Evolutionary conservation across 305 asterid species (phyloP).

Genomic region (Vinca major): DNA sequence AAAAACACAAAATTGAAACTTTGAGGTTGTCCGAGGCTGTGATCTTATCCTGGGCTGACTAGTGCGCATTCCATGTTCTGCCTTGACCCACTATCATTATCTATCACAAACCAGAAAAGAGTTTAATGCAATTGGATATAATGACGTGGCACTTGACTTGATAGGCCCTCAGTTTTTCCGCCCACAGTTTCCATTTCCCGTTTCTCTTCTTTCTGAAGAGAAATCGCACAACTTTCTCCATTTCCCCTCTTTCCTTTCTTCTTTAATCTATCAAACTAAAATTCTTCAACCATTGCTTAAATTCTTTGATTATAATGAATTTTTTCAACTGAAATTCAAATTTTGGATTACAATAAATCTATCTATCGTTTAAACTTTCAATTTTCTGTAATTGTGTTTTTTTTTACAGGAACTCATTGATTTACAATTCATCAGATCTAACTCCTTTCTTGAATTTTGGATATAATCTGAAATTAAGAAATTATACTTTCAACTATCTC

Average conservation of each 20-base stretch:
- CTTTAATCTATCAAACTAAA: neutral
- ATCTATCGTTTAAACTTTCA: neutral
- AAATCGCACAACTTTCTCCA: neutral
- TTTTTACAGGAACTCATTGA: neutral
- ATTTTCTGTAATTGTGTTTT: neutral
- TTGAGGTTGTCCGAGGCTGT: too few relatives aligned
- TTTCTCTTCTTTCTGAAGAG: neutral
- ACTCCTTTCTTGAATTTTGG: neutral
- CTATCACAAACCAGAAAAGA: too few relatives aligned
- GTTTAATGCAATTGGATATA: constrained; percentile 7
- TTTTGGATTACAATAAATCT: neutral
- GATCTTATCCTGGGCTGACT: too few relatives aligned
- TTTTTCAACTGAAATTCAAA: too few relatives aligned
- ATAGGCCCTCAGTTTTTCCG: constrained; percentile 28
- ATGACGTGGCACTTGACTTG: constrained; percentile 26
- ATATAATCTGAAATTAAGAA: neutral
- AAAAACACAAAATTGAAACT: too few relatives aligned
- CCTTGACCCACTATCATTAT: too few relatives aligned
- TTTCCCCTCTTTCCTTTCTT: neutral
- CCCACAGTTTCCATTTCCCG: constrained; percentile 33
- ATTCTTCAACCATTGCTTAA: neutral
- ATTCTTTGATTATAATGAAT: too few relatives aligned
- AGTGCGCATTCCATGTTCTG: too few relatives aligned
- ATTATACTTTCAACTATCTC: neutral
- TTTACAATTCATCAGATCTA: neutral